Evolutionary conservation across 805 yeast genomes (phyloP).

Genomic region (Nakazawaea holstii): DNA sequence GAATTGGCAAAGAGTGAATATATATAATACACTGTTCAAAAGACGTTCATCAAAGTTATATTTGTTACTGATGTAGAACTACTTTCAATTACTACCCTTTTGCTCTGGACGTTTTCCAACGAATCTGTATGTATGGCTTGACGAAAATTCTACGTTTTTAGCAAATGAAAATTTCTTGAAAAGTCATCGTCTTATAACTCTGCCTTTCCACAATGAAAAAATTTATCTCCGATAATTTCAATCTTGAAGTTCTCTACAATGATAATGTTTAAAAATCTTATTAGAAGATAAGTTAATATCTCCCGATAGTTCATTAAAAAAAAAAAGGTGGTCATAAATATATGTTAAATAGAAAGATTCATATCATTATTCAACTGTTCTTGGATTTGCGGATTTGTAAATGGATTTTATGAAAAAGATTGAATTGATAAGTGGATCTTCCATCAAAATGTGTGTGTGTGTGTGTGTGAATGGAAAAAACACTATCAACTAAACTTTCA

Average conservation of each 20-base stretch:
- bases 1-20: slow-evolving; percentile 18
- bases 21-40: background rate
- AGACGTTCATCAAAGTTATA: background rate
- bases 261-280: too few species aligned
- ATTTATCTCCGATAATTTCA: background rate
- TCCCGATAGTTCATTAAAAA: background rate
- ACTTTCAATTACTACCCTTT: too few species aligned
- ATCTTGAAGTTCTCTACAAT: background rate
- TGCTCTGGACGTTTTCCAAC: too few species aligned
- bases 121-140: too few species aligned
- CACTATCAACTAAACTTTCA: background rate
- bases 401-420: background rate
- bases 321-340: background rate
- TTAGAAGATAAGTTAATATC: background rate
- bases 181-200: background rate
- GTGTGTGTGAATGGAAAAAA: background rate
- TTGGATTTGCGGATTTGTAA: background rate
- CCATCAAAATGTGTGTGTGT: slow-evolving; percentile 1
- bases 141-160: too few species aligned
- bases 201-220: background rate
- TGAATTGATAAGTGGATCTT: background rate
- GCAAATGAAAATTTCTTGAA: background rate
- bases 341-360: too few species aligned
- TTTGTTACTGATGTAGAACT: too few species aligned
- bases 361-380: too few species aligned